phyloP scores from a whole-genome alignment of 164 flowering plant genomes.

The grape (Vitis vinifera) region DNA sequence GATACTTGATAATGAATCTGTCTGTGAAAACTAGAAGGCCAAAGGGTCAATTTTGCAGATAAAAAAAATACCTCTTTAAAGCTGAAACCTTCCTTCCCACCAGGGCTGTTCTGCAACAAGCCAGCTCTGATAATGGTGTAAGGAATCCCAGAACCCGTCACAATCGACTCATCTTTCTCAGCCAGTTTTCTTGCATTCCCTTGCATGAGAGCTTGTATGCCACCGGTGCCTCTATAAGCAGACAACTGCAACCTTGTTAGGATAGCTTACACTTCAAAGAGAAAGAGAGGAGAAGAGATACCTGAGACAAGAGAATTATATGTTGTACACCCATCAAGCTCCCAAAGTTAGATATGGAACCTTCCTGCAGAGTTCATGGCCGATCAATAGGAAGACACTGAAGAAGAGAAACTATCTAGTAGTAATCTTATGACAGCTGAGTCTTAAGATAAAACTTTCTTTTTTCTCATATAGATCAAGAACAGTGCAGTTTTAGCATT shows the following conservation, averaged over 20 bases:
- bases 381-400: not conserved
- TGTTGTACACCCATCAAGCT: constrained; percentile 70
- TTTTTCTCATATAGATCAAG: not conserved
- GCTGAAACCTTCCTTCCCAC: constrained; percentile 81
- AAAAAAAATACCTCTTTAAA: constrained; percentile 59
- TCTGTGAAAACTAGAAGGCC: too few species aligned
- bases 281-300: constrained; percentile 22
- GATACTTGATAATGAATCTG: too few species aligned
- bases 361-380: constrained; percentile 52
- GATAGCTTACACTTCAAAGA: not conserved
- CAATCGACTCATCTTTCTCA: constrained; percentile 68
- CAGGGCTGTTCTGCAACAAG: constrained; percentile 55
- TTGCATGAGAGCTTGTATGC: constrained; percentile 74
- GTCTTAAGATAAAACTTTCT: not conserved
- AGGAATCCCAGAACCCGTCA: constrained; percentile 68
- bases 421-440: too few species aligned
- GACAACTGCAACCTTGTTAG: constrained; percentile 82
- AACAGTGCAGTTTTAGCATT: not conserved
- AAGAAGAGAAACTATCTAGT: not conserved
- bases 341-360: constrained; percentile 49
- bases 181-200: constrained; percentile 66
- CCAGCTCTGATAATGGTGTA: constrained; percentile 85
- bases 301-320: constrained; percentile 83
- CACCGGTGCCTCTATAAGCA: constrained; percentile 64
- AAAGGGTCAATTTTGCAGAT: too few species aligned